Conservation (phyloP, 345 rosid genomes). For the Trapa incisa region DNA sequence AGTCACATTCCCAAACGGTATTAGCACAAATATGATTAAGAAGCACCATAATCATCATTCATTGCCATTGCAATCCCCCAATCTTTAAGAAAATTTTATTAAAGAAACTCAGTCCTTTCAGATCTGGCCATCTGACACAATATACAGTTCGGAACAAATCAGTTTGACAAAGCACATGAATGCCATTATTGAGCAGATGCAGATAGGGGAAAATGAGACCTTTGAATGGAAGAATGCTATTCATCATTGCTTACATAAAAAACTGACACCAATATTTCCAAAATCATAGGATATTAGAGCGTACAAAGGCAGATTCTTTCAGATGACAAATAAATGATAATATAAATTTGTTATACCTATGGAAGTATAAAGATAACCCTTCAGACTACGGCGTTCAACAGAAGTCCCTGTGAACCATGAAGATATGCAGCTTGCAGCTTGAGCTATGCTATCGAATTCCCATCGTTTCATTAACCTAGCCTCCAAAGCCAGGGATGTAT, state of each 20-base stretch:
- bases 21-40: not conserved
- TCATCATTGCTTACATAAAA: not conserved
- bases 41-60: not conserved
- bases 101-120: not conserved
- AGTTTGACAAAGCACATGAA: not conserved
- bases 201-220: not conserved
- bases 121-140: not conserved
- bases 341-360: constrained; percentile 29
- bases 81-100: not conserved
- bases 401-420: constrained; percentile 78
- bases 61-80: not conserved
- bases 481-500: constrained; percentile 82
- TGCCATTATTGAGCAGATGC: not conserved
- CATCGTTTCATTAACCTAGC: constrained; percentile 84
- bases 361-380: constrained; percentile 39
- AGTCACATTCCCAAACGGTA: not conserved
- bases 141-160: not conserved
- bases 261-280: not conserved
- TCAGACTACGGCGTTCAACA: constrained; percentile 39
- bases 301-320: not conserved
- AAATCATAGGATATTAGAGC: not conserved
- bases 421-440: constrained; percentile 49
- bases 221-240: not conserved
- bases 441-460: constrained; percentile 88
- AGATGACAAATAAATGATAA: not conserved